These are phyloP conservation scores for Nicotiana attenuata DNA, from an alignment of 257 asterid genomes.

Conservation along the genomic window DNA sequence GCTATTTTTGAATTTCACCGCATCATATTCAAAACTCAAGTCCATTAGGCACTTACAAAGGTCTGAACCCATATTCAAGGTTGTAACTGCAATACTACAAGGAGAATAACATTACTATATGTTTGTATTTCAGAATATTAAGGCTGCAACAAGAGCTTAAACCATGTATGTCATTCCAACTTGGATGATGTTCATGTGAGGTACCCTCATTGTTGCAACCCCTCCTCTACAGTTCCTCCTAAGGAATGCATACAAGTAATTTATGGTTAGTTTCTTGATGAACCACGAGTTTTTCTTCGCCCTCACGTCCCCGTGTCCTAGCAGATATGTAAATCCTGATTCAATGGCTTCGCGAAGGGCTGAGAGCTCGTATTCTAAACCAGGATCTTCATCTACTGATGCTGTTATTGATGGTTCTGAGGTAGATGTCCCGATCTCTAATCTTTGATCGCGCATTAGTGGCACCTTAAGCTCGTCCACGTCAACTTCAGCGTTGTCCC, in stretches of 20 bases:
- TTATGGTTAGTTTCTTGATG: slow-evolving; percentile 67
- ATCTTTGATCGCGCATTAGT: slow-evolving; percentile 40
- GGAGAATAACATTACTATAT: background rate
- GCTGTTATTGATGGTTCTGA: slow-evolving; percentile 47
- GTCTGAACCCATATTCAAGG: background rate
- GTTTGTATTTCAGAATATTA: background rate
- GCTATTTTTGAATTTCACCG: too few relatives aligned
- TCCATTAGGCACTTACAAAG: background rate
- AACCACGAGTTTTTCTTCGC: slow-evolving; percentile 79
- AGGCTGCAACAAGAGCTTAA: background rate
- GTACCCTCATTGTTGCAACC: slow-evolving; percentile 85
- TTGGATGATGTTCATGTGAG: slow-evolving; percentile 70
- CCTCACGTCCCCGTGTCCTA: slow-evolving; percentile 83
- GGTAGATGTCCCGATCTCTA: background rate
- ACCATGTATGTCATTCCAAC: slow-evolving; percentile 65
- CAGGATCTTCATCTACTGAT: slow-evolving; percentile 63
- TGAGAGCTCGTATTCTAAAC: slow-evolving; percentile 81
- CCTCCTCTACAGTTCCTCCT: slow-evolving; percentile 94
- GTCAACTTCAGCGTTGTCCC: slow-evolving; percentile 28
- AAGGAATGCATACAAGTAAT: slow-evolving; percentile 80
- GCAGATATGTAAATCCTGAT: slow-evolving; percentile 80
- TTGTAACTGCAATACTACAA: background rate
- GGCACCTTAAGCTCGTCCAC: slow-evolving; percentile 46
- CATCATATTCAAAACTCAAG: background rate
- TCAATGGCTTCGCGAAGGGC: slow-evolving; percentile 67